These are phyloP conservation scores for Mercurialis annua DNA, from an alignment of 345 rosid species.

Conservation along the genomic window DNA sequence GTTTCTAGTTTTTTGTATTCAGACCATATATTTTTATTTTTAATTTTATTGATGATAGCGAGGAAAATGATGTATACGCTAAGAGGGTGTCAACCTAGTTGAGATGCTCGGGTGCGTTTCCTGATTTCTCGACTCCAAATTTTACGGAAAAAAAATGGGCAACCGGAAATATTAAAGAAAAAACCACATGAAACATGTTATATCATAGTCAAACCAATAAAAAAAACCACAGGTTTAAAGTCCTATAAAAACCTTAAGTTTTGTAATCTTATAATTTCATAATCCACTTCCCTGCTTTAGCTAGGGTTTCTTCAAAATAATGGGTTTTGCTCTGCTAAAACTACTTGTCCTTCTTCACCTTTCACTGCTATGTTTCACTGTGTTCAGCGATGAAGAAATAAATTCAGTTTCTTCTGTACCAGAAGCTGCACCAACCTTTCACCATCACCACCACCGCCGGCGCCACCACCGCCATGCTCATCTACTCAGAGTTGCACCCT, in stretches of 20 bases:
- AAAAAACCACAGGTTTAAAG: conserved; percentile 23
- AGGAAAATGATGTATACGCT: too few species aligned
- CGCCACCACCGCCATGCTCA: conserved; percentile 36
- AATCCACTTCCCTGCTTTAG: conserved; percentile 1
- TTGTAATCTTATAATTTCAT: too few species aligned
- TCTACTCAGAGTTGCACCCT: conserved; percentile 28
- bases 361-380: conserved; percentile 38
- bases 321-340: conserved; percentile 36
- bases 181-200: too few species aligned
- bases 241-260: conserved; percentile 29
- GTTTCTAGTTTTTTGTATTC: too few species aligned
- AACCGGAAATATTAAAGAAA: background rate
- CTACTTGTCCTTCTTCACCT: conserved; percentile 26
- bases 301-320: conserved; percentile 5
- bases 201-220: background rate
- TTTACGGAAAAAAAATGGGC: too few species aligned
- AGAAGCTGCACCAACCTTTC: conserved; percentile 26
- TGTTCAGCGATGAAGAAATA: conserved; percentile 22
- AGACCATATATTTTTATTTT: too few species aligned
- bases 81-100: too few species aligned
- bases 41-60: too few species aligned
- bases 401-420: conserved; percentile 22
- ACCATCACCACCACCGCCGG: conserved; percentile 32
- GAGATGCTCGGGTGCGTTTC: too few species aligned
- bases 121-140: too few species aligned